Conservation (phyloP, 768 basidiomycete species). For the Chiua virens region DNA sequence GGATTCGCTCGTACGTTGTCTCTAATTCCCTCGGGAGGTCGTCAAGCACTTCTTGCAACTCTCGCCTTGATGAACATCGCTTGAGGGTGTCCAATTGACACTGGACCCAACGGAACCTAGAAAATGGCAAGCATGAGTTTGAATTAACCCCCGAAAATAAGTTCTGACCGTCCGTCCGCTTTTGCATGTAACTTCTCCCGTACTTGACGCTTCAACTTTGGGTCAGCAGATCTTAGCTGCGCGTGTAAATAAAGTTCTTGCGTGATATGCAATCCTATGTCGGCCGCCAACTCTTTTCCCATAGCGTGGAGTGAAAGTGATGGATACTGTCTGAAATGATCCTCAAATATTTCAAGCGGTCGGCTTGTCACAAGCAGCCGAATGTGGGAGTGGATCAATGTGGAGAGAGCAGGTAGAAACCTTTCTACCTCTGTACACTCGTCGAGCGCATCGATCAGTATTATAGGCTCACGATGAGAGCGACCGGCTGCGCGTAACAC, state of each 20-base stretch:
- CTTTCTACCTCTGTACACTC: not conserved
- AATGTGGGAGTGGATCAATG: not conserved
- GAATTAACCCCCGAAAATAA: not conserved
- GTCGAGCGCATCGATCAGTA: slow-evolving; percentile 4
- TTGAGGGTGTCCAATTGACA: not conserved
- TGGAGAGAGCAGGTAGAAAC: not conserved
- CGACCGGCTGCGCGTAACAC: not conserved
- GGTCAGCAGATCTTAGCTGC: not conserved
- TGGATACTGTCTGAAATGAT: no score
- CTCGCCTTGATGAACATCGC: not conserved
- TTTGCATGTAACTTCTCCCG: not conserved
- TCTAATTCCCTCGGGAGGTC: not conserved
- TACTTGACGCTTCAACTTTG: not conserved
- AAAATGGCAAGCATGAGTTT: not conserved
- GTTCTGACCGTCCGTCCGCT: not conserved
- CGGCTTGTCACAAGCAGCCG: no score
- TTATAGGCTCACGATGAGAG: not conserved
- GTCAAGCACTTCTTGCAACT: not conserved
- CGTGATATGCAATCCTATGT: not conserved
- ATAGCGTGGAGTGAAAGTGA: not conserved
- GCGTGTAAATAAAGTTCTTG: not conserved
- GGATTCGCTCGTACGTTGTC: not conserved
- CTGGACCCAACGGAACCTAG: not conserved
- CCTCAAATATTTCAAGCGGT: no score
- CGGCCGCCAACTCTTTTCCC: not conserved